Evolutionary conservation across 2,329 filamentous ascomycete species (phyloP).

Genomic region (Ophiosphaerella herpotricha): DNA sequence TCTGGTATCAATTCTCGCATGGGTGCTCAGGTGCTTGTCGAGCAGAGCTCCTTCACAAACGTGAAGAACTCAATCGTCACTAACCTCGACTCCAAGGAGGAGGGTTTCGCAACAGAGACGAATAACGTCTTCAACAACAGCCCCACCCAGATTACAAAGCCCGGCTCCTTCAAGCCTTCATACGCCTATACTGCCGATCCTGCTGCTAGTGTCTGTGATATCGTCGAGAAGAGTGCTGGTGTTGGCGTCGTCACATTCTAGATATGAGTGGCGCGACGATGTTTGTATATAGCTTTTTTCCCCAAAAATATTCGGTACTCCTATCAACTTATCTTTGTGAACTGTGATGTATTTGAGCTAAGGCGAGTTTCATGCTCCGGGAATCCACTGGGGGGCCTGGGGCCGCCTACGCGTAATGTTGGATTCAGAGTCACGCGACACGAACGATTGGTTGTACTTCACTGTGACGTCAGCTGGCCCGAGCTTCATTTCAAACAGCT

Average conservation of each 20-base stretch:
- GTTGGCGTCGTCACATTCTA: constrained; percentile 40
- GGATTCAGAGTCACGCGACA: constrained; percentile 3
- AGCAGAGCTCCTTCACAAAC: constrained; percentile 60
- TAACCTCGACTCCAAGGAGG: constrained; percentile 59
- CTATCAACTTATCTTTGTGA: too few species aligned
- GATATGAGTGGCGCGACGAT: neutral
- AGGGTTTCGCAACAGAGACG: constrained; percentile 52
- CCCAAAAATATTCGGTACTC: too few species aligned
- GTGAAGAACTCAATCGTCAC: constrained; percentile 63
- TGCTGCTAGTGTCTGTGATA: constrained; percentile 30
- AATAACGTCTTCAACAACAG: constrained; percentile 52
- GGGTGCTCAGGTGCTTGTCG: constrained; percentile 51
- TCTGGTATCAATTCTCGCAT: constrained; percentile 51
- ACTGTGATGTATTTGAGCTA: too few species aligned
- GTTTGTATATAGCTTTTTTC: too few species aligned
- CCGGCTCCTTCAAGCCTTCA: constrained; percentile 58
- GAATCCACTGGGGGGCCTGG: too few species aligned
- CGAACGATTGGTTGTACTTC: constrained; percentile 2
- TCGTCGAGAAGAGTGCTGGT: constrained; percentile 36
- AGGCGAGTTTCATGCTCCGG: too few species aligned
- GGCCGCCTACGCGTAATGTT: too few species aligned
- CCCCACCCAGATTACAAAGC: constrained; percentile 52
- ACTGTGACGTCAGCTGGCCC: constrained; percentile 16
- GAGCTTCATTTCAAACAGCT: constrained; percentile 13
- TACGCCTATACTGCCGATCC: constrained; percentile 55